phyloP scores from a whole-genome alignment of 1,139 yeast species.

The Wickerhamiella pararugosa region DNA sequence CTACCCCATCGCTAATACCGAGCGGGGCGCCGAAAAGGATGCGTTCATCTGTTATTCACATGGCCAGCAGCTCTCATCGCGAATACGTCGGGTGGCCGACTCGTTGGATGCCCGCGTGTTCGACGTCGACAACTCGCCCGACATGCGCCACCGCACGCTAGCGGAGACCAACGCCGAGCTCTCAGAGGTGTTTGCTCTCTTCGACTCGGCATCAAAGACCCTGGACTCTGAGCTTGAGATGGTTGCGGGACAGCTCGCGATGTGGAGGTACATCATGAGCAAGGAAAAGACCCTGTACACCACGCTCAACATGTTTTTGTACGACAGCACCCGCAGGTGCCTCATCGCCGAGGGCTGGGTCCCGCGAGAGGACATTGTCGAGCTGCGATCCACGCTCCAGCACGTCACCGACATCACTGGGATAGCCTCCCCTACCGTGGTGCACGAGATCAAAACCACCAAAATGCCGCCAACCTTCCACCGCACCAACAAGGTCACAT shows the following conservation, averaged over 20 bases:
- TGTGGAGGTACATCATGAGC: slow-evolving; percentile 51
- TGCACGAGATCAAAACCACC: slow-evolving; percentile 67
- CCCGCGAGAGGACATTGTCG: slow-evolving; percentile 40
- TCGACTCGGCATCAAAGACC: slow-evolving; percentile 54
- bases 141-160: slow-evolving; percentile 44
- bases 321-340: slow-evolving; percentile 72
- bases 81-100: slow-evolving; percentile 63
- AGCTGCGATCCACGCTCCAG: slow-evolving; percentile 34
- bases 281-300: slow-evolving; percentile 66
- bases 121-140: slow-evolving; percentile 42
- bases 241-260: slow-evolving; percentile 48
- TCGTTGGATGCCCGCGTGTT: slow-evolving; percentile 72
- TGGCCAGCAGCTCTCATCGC: slow-evolving; percentile 53
- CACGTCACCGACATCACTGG: slow-evolving; percentile 45
- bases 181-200: slow-evolving; percentile 50
- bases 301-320: slow-evolving; percentile 65
- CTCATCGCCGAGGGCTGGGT: slow-evolving; percentile 98
- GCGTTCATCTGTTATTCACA: slow-evolving; percentile 80
- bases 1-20: slow-evolving; percentile 47
- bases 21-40: slow-evolving; percentile 36
- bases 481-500: slow-evolving; percentile 79
- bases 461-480: slow-evolving; percentile 90
- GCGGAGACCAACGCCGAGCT: slow-evolving; percentile 43
- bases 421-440: slow-evolving; percentile 42
- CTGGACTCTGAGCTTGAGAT: slow-evolving; percentile 62